Conservation (phyloP, 352 stramenopile species). For the Pythium biforme region DNA sequence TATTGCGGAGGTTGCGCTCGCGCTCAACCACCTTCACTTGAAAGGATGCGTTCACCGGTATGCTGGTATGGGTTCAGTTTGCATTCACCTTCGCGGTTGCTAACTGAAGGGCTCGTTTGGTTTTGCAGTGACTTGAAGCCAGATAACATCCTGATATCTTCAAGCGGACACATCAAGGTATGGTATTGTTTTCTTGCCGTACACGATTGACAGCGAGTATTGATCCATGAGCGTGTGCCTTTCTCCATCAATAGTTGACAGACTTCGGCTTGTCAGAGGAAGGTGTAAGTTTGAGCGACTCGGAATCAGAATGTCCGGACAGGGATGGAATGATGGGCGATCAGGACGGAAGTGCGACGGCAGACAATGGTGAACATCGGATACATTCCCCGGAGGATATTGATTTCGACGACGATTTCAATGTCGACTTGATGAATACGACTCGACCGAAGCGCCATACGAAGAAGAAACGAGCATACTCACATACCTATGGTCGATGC, state of each 20-base stretch:
- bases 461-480: slow-evolving; percentile 42
- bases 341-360: slow-evolving; percentile 5
- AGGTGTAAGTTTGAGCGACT: slow-evolving; percentile 54
- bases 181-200: neutral
- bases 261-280: slow-evolving; percentile 87
- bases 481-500: slow-evolving; percentile 68
- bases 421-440: slow-evolving; percentile 15
- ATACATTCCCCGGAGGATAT: slow-evolving; percentile 23
- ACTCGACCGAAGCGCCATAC: slow-evolving; percentile 24
- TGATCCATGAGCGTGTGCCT: neutral
- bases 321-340: slow-evolving; percentile 22
- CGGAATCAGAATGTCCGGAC: slow-evolving; percentile 28
- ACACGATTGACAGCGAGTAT: no score
- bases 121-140: slow-evolving; percentile 81
- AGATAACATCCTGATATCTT: slow-evolving; percentile 90
- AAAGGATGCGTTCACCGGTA: slow-evolving; percentile 86
- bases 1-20: slow-evolving; percentile 85
- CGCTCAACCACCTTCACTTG: slow-evolving; percentile 82
- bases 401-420: slow-evolving; percentile 27
- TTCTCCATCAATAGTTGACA: slow-evolving; percentile 48
- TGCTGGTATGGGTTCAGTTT: neutral
- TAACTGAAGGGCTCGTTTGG: neutral
- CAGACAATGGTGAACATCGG: slow-evolving; percentile 1
- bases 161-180: slow-evolving; percentile 86
- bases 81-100: neutral